Percentiles rank a stretch among this genome's conserved stretches.
Conservation (phyloP, 176 grass and related monocot genomes). For the Hordeum vulgare region DNA sequence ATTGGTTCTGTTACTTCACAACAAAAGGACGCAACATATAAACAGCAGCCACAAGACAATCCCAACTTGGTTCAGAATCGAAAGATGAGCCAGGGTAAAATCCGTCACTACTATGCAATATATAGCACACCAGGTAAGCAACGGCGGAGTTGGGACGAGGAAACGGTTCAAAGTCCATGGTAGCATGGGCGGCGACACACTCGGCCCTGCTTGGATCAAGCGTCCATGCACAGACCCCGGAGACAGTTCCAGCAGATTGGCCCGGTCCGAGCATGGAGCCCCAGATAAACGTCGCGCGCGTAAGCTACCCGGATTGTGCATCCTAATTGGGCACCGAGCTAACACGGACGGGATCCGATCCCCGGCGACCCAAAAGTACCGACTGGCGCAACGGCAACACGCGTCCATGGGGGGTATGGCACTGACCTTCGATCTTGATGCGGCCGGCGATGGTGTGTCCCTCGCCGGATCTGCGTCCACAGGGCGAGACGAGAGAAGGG, state of each 20-base stretch:
- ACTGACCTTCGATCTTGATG: conserved; percentile 75
- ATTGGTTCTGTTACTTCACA: not conserved
- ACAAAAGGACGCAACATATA: not conserved
- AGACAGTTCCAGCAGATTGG: not conserved
- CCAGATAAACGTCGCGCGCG: not conserved
- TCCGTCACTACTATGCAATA: not conserved
- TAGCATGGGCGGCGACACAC: not conserved
- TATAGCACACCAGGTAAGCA: not conserved
- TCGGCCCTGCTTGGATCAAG: not conserved
- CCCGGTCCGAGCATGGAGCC: not conserved
- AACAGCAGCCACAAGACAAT: not conserved
- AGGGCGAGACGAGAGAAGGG: not conserved
- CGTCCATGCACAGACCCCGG: not conserved
- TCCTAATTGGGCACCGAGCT: not conserved
- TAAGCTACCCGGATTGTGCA: not conserved
- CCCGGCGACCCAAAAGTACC: not conserved
- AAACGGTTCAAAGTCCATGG: not conserved
- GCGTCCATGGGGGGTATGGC: not conserved
- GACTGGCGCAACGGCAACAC: not conserved
- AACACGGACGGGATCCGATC: not conserved
- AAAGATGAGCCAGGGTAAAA: not conserved
- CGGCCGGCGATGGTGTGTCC: conserved; percentile 74
- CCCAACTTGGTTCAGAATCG: not conserved
- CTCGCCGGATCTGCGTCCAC: conserved; percentile 44
- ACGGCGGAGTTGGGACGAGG: not conserved